phyloP scores from a whole-genome alignment of 345 rosid genomes.

The Stellera chamaejasme region DNA sequence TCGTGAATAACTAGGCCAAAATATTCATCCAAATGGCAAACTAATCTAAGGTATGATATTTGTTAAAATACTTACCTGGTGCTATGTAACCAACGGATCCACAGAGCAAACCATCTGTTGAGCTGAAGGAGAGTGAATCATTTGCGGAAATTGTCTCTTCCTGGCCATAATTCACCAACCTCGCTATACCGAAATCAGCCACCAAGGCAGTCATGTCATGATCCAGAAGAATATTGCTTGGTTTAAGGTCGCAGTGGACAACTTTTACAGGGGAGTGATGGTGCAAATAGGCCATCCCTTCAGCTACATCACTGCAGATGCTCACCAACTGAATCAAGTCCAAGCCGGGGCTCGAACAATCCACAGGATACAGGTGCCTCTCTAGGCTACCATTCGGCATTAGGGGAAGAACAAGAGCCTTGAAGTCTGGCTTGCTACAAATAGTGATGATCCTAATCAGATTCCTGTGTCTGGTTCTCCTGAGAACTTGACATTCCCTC shows the following conservation, averaged over 20 bases:
- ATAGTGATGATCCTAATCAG: conserved; percentile 74
- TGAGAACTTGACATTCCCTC: conserved; percentile 76
- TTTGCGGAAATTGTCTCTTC: conserved; percentile 26
- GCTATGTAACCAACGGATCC: conserved; percentile 94
- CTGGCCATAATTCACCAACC: conserved; percentile 33
- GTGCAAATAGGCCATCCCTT: conserved; percentile 80
- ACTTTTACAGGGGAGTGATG: conserved; percentile 77
- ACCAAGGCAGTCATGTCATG: conserved; percentile 84
- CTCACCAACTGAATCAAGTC: conserved; percentile 64
- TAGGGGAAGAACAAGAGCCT: conserved; percentile 80
- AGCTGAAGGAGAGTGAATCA: conserved; percentile 53
- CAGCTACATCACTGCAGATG: conserved; percentile 79
- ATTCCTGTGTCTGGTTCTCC: conserved; percentile 77
- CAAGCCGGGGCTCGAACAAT: conserved; percentile 24
- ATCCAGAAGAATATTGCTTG: conserved; percentile 88
- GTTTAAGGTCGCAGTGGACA: conserved; percentile 94
- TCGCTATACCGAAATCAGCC: conserved; percentile 85
- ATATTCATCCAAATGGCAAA: too few species aligned
- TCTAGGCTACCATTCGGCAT: conserved; percentile 92
- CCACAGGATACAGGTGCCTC: conserved; percentile 50
- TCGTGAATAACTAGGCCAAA: too few species aligned
- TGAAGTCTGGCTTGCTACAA: conserved; percentile 79
- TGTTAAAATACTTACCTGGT: conserved; percentile 49
- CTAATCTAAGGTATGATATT: too few species aligned
- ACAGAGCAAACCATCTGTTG: conserved; percentile 64